Evolutionary conservation across 169 alveolate genomes (phyloP), one percentile per base, ranked within the genome.

Genomic region (Plasmodium gaboni): DNA sequence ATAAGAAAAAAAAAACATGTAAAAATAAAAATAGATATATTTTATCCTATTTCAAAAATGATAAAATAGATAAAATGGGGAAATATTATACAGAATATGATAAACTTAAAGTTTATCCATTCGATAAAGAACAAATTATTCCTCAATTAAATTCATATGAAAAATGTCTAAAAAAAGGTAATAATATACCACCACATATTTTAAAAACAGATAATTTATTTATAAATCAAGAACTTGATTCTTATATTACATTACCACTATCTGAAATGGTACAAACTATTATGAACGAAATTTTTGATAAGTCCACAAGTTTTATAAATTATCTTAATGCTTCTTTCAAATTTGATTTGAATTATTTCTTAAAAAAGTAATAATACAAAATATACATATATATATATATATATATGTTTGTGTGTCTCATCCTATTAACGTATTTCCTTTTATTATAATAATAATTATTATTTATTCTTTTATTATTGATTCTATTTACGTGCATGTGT

Each of bases 21-120:
- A 86, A 86, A 86, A 60, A 86, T 71, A 86, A 86, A 71, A 86
- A 86, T 61, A 86, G 92, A 71, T 86, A 86, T 70, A 32, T 86
- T 71, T n/a, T 72, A 19, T 86, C 92, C 10, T 86, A 86, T 86
- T 86, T 86, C 72, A 69, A 71, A 51, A 86, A 86, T 17, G 92
- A 86, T 67, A 57, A 71, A 69, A 86, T 86, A 12, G 28, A 32
- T 53, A 26, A 26, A 42, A 70, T 86, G 76, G 92, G 92, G 22
- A 86, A 86, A 86, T 86, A 86, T 53, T 86, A 86, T 55, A 86
- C 51, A 61, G 87, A 86, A 32, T 32, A 86, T 86, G 92, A 86
- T 42, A 86, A 86, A 70, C 38, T 86, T 8, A 86, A 71, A 50
- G 92, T 86, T 24, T 74, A 86, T 73, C 61, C 73, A 10, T 70